Conservation (phyloP, 805 yeast species). For the Barnettozyma pratensis region DNA sequence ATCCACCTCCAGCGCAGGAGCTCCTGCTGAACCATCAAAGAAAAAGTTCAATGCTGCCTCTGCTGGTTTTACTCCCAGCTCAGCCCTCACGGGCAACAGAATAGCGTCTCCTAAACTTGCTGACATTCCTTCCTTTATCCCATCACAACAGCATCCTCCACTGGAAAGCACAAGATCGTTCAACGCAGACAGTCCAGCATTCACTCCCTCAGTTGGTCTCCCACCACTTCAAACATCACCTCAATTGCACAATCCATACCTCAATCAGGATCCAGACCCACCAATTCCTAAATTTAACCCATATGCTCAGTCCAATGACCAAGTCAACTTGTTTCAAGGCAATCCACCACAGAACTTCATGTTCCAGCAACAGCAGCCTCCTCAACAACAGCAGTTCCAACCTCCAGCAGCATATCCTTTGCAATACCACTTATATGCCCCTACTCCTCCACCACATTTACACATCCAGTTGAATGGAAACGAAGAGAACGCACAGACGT, state of each 20-base stretch:
- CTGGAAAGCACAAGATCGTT: conserved; percentile 19
- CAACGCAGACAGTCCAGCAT: conserved; percentile 29
- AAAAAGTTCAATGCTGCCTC: conserved; percentile 51
- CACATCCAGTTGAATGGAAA: conserved; percentile 57
- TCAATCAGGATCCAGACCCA: conserved; percentile 5
- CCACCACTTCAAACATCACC: conserved; percentile 7
- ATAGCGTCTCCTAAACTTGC: conserved; percentile 34
- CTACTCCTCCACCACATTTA: conserved; percentile 75
- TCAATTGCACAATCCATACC: conserved; percentile 11
- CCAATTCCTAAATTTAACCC: conserved; percentile 15
- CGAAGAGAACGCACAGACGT: conserved; percentile 60
- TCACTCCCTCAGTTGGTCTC: conserved; percentile 16
- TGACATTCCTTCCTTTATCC: conserved; percentile 27
- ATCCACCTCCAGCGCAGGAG: not conserved
- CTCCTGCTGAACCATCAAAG: conserved; percentile 19
- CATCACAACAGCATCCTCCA: conserved; percentile 9
- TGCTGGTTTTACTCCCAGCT: conserved; percentile 48
- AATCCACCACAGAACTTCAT: conserved; percentile 13
- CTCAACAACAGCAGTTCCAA: conserved; percentile 11
- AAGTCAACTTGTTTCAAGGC: conserved; percentile 5
- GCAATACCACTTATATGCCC: conserved; percentile 87
- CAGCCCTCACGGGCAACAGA: not conserved
- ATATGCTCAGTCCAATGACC: conserved; percentile 12
- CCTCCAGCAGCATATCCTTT: conserved; percentile 40
- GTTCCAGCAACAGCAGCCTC: conserved; percentile 9